Conservation (phyloP, 2,329 filamentous ascomycete species). For the Claviceps lovelessii region DNA sequence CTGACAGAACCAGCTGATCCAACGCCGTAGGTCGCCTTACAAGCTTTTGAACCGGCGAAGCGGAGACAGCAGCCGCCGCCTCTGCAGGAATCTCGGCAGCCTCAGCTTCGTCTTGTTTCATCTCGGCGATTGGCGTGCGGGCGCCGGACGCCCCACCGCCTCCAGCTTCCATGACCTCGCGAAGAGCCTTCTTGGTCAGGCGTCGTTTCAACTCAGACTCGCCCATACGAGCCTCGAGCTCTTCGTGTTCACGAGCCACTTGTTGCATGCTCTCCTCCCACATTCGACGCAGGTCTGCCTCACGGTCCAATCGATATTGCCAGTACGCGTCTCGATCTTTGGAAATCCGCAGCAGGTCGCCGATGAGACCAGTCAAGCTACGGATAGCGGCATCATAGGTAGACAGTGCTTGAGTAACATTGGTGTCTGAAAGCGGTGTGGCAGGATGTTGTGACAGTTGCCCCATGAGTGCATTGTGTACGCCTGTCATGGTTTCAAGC, state of each 20-base stretch:
- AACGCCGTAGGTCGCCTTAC: constrained; percentile 50
- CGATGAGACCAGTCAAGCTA: constrained; percentile 71
- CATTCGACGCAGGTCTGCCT: constrained; percentile 81
- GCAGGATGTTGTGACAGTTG: constrained; percentile 54
- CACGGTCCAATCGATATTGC: constrained; percentile 87
- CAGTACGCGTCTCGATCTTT: constrained; percentile 90
- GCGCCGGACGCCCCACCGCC: constrained; percentile 18
- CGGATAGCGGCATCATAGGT: constrained; percentile 84
- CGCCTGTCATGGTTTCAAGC: constrained; percentile 74
- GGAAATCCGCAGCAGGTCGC: constrained; percentile 80
- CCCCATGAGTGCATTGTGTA: constrained; percentile 64
- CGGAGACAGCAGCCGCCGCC: constrained; percentile 13
- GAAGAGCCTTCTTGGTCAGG: constrained; percentile 75
- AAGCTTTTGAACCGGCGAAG: constrained; percentile 26
- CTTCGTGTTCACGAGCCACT: constrained; percentile 87
- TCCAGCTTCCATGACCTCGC: constrained; percentile 59
- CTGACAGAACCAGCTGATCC: constrained; percentile 59
- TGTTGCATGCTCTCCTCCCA: constrained; percentile 99
- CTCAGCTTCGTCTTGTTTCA: constrained; percentile 18
- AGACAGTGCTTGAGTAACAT: constrained; percentile 59
- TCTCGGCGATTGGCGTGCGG: constrained; percentile 16
- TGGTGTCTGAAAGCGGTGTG: constrained; percentile 60
- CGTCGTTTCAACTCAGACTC: constrained; percentile 84
- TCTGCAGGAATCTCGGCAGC: constrained; percentile 17
- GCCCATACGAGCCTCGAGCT: constrained; percentile 72